Conservation (phyloP, 768 basidiomycete genomes). For the Leccinum truebloodii region DNA sequence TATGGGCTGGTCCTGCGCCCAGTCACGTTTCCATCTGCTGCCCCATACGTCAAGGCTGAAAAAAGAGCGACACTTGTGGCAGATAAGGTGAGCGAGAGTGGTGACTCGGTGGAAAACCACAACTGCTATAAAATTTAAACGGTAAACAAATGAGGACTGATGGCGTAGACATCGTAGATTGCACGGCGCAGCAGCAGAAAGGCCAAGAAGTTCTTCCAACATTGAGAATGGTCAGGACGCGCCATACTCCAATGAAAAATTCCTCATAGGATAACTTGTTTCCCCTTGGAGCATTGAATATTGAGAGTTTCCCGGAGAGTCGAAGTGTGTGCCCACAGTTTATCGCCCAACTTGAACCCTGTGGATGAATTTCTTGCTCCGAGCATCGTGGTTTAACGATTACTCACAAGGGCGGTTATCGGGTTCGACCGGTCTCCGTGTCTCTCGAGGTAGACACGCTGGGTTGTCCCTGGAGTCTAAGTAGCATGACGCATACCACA, state of each 20-base stretch:
- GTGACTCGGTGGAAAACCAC: constrained; percentile 21
- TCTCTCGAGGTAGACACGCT: too few species aligned
- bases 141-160: constrained; percentile 22
- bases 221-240: constrained; percentile 19
- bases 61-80: too few species aligned
- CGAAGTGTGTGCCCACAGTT: not conserved
- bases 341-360: not conserved
- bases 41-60: too few species aligned
- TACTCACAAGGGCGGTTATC: too few species aligned
- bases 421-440: too few species aligned
- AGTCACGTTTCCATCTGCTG: too few species aligned
- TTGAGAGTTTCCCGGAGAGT: not conserved
- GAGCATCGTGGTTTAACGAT: too few species aligned
- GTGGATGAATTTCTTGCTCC: not conserved
- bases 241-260: constrained; percentile 26
- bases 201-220: constrained; percentile 4
- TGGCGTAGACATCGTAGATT: constrained; percentile 22
- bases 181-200: constrained; percentile 15
- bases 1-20: too few species aligned
- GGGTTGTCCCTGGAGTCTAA: too few species aligned
- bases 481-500: too few species aligned
- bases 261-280: constrained; percentile 13
- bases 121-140: constrained; percentile 8
- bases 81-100: constrained; percentile 26
- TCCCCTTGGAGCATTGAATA: not conserved